These are phyloP conservation scores for Glutinoglossum americanum DNA, from an alignment of 495 filamentous ascomycete genomes.

Conservation along the genomic window DNA sequence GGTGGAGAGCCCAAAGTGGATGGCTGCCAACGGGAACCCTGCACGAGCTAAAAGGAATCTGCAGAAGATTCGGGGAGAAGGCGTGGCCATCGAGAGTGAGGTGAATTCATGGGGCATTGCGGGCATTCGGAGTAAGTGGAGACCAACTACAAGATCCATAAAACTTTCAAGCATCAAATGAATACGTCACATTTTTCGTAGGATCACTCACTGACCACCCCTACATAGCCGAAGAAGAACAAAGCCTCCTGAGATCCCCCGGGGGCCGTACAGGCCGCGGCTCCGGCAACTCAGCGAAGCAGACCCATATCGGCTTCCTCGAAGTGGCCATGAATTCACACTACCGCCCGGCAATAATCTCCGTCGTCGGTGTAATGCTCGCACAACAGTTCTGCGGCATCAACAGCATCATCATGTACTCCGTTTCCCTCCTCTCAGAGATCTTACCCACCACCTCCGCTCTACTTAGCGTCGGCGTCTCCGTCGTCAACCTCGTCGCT, in stretches of 20 bases:
- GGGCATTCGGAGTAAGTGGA: slow-evolving; percentile 2
- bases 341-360: slow-evolving; percentile 57
- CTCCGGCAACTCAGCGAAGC: slow-evolving; percentile 10
- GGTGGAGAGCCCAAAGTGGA: slow-evolving; percentile 72
- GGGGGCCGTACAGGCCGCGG: slow-evolving; percentile 11
- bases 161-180: neutral
- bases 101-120: slow-evolving; percentile 28
- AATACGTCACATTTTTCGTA: neutral
- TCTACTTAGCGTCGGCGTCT: slow-evolving; percentile 64
- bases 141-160: too few species aligned
- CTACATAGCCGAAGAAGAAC: slow-evolving; percentile 15
- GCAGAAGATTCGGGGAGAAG: slow-evolving; percentile 49
- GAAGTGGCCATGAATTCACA: slow-evolving; percentile 38
- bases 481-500: slow-evolving; percentile 62
- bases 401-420: slow-evolving; percentile 97
- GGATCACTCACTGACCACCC: slow-evolving; percentile 3
- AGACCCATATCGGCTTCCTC: slow-evolving; percentile 39
- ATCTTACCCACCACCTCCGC: slow-evolving; percentile 60
- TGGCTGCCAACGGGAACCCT: slow-evolving; percentile 44
- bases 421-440: slow-evolving; percentile 60
- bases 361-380: slow-evolving; percentile 78
- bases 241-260: slow-evolving; percentile 12
- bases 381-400: slow-evolving; percentile 72
- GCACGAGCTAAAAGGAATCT: slow-evolving; percentile 40
- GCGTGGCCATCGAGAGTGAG: slow-evolving; percentile 53